Evolutionary conservation across 345 rosid genomes (phyloP).

Genomic region (Garcia nutans): DNA sequence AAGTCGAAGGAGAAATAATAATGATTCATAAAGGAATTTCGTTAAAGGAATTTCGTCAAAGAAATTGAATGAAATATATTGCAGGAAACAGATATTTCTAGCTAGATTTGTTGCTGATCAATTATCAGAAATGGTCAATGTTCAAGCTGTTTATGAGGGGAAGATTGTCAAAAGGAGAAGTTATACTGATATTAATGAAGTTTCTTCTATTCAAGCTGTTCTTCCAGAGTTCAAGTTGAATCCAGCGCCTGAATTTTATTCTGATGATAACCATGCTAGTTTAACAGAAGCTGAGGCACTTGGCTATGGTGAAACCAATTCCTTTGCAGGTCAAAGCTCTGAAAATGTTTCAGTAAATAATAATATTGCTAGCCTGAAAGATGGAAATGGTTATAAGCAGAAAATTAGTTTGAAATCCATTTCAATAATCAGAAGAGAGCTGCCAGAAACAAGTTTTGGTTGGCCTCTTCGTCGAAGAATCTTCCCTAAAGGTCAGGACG

Average conservation of each 20-base stretch:
- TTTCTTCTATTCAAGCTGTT: background rate
- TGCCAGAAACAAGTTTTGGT: conserved; percentile 37
- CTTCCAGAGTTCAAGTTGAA: conserved; percentile 26
- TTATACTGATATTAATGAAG: too few relatives aligned
- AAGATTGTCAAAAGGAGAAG: conserved; percentile 11
- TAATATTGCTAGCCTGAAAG: background rate
- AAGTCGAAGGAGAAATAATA: too few relatives aligned
- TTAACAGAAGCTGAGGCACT: conserved; percentile 14
- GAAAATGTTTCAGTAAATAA: conserved; percentile 13
- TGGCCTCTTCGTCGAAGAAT: conserved; percentile 41
- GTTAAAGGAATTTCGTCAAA: too few relatives aligned
- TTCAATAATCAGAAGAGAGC: conserved; percentile 34
- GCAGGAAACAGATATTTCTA: conserved; percentile 27
- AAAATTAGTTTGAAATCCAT: conserved; percentile 23
- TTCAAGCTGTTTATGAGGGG: conserved; percentile 20
- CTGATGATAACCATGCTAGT: conserved; percentile 1
- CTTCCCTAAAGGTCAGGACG: conserved; percentile 1
- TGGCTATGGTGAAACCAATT: conserved; percentile 7
- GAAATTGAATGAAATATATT: background rate
- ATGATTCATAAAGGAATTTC: too few relatives aligned
- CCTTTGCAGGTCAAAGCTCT: background rate
- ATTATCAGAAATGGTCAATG: conserved; percentile 12
- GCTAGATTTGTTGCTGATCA: background rate
- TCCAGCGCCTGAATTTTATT: conserved; percentile 7
- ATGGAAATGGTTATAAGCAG: background rate